Evolutionary conservation across 2,329 filamentous ascomycete species (phyloP).

Genomic region (Pseudogymnoascus sp.): DNA sequence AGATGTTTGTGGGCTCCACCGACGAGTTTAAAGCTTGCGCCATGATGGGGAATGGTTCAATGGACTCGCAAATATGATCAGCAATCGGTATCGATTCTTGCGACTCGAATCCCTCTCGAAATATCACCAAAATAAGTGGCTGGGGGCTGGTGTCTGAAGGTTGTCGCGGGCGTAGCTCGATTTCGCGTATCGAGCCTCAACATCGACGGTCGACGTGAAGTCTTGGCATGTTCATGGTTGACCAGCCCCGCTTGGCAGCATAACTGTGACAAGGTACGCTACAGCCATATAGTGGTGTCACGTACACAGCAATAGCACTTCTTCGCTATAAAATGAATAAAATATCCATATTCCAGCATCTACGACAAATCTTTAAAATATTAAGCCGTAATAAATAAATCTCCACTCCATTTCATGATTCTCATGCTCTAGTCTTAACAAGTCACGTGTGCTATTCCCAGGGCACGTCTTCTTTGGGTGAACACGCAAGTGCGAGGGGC

Average conservation of each 20-base stretch:
- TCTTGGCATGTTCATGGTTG: constrained; percentile 8
- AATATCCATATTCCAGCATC: background rate
- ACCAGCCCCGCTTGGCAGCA: background rate
- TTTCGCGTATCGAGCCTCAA: constrained; percentile 8
- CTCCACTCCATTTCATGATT: background rate
- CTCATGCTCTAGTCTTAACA: background rate
- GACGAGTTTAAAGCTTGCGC: constrained; percentile 48
- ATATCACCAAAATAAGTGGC: constrained; percentile 8
- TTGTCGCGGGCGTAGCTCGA: constrained; percentile 9
- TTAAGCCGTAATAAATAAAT: background rate
- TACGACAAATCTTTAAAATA: background rate
- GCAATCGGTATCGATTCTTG: constrained; percentile 1
- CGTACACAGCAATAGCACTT: background rate
- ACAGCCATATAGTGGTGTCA: constrained; percentile 7
- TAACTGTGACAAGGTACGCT: background rate
- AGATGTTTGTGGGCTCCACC: constrained; percentile 53
- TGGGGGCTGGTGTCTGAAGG: background rate
- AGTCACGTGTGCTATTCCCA: background rate
- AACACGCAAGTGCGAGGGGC: constrained; percentile 1
- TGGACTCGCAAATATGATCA: constrained; percentile 7
- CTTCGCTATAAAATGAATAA: background rate
- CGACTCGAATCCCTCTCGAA: constrained; percentile 6
- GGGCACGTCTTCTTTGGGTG: constrained; percentile 4
- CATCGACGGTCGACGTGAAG: constrained; percentile 2
- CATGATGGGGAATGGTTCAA: constrained; percentile 2